phyloP scores from a whole-genome alignment of 345 rosid species.

The Balakata baccata region DNA sequence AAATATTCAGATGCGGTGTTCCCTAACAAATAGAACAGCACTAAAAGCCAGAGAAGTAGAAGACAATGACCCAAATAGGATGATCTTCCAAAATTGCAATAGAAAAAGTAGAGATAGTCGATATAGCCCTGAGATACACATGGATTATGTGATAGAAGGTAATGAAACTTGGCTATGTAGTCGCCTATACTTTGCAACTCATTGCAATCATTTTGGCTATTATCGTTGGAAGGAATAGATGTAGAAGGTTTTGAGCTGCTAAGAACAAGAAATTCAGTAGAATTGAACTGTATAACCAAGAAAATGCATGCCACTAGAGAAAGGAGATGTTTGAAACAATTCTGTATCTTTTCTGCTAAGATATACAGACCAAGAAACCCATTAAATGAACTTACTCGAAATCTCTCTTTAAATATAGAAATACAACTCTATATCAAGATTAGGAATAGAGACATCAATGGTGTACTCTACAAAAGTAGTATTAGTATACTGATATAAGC shows the following conservation, averaged over 20 bases:
- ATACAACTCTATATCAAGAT: not conserved
- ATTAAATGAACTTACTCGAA: constrained; percentile 22
- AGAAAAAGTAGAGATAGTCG: constrained; percentile 62
- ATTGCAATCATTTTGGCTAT: constrained; percentile 30
- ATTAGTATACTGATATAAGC: constrained; percentile 8
- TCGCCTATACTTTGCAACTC: constrained; percentile 34
- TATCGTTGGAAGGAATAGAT: not conserved
- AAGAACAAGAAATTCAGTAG: constrained; percentile 21
- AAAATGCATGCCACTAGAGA: constrained; percentile 35
- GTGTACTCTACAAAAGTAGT: not conserved
- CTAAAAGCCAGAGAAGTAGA: constrained; percentile 60
- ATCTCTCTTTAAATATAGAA: not conserved
- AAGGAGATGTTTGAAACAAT: constrained; percentile 44
- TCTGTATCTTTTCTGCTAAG: constrained; percentile 17
- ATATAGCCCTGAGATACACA: constrained; percentile 69
- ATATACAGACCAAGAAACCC: constrained; percentile 24
- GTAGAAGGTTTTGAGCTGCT: constrained; percentile 21
- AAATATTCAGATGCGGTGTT: constrained; percentile 90
- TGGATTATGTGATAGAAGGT: constrained; percentile 23
- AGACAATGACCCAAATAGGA: constrained; percentile 50
- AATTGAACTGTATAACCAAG: constrained; percentile 19
- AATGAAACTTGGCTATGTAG: constrained; percentile 39
- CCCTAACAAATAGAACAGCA: constrained; percentile 75
- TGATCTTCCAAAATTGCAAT: constrained; percentile 55
- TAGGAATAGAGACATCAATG: constrained; percentile 1